These are phyloP conservation scores for Bothriochloa decipiens DNA, from an alignment of 176 grass and related monocot genomes.

Conservation along the genomic window DNA sequence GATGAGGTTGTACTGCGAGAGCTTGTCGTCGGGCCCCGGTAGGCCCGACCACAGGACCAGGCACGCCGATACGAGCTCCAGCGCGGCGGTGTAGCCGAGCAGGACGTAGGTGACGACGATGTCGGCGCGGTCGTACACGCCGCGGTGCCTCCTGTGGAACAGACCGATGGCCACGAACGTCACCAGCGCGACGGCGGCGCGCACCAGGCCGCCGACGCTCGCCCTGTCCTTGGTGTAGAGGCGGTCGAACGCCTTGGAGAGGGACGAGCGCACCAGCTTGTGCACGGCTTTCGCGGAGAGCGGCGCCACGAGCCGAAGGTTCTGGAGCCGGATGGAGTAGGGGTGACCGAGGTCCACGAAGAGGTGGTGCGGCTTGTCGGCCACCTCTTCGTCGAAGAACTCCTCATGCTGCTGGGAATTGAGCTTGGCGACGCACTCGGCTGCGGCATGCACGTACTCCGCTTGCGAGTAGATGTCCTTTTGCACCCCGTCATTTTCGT, in stretches of 20 bases:
- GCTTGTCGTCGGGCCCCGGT: not conserved
- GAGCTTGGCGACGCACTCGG: no score
- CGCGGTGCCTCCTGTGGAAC: not conserved
- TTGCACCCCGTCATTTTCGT: not conserved
- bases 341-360: conserved; percentile 1
- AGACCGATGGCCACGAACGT: not conserved
- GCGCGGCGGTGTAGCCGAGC: not conserved
- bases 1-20: not conserved
- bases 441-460: not conserved
- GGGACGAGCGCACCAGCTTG: not conserved
- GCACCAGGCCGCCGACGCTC: not conserved
- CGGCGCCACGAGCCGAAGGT: not conserved
- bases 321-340: not conserved
- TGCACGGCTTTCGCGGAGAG: not conserved
- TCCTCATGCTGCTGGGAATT: not conserved
- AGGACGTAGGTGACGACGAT: conserved; percentile 18
- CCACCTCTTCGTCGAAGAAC: not conserved
- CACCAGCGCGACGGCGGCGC: not conserved
- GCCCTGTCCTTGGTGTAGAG: conserved; percentile 14
- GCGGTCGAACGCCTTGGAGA: not conserved
- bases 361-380: not conserved
- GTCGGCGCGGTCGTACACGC: not conserved
- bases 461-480: not conserved
- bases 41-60: not conserved
- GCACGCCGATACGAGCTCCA: not conserved